Percentiles rank a stretch among this genome's conserved stretches.
Conservation (phyloP, 2,329 filamentous ascomycete genomes). For the Apiospora rasikravindrae region DNA sequence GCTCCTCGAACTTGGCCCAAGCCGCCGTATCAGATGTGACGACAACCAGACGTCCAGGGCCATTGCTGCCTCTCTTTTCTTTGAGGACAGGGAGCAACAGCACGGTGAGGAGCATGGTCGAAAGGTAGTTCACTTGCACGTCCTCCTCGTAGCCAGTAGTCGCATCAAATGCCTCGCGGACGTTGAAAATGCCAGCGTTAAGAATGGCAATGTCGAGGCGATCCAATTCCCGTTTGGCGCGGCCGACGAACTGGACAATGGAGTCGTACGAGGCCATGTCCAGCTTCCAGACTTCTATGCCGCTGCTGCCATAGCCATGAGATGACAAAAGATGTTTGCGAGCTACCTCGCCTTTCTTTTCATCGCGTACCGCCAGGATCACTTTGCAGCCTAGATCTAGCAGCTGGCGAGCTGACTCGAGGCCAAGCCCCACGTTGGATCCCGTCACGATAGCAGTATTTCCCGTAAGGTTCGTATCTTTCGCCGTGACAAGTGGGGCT, state of each 20-base stretch:
- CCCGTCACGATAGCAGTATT: conserved; percentile 52
- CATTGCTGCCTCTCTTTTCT: too few relatives aligned
- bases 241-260: conserved; percentile 46
- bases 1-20: too few relatives aligned
- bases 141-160: conserved; percentile 43
- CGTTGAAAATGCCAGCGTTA: conserved; percentile 47
- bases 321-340: conserved; percentile 40
- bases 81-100: conserved; percentile 40
- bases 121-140: conserved; percentile 48
- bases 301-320: conserved; percentile 34
- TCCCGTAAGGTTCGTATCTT: not conserved
- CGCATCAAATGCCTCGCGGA: conserved; percentile 30
- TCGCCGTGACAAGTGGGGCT: not conserved
- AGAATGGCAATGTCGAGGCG: conserved; percentile 48
- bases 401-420: conserved; percentile 48
- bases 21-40: too few relatives aligned
- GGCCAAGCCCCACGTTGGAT: conserved; percentile 53
- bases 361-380: conserved; percentile 53
- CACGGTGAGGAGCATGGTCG: conserved; percentile 40
- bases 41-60: too few relatives aligned
- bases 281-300: conserved; percentile 54
- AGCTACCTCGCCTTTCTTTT: conserved; percentile 48
- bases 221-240: conserved; percentile 35
- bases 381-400: conserved; percentile 46
- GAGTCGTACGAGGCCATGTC: conserved; percentile 54